Conservation (phyloP, 2,329 filamentous ascomycete genomes). For the Penicillium sp. region DNA sequence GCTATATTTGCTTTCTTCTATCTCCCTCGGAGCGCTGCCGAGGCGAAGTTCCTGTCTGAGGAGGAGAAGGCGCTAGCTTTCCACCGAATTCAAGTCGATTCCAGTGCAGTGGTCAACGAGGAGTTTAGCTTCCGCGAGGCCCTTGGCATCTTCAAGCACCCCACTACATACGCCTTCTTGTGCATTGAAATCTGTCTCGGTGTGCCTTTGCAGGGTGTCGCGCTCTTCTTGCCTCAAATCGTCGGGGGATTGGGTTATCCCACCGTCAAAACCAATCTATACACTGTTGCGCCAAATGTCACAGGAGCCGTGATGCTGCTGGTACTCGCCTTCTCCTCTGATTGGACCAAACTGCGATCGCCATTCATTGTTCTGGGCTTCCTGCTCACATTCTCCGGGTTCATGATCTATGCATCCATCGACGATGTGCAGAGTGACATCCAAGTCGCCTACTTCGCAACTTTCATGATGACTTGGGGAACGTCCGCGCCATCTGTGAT, state of each 20-base stretch:
- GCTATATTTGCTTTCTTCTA: conserved; percentile 67
- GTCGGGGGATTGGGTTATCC: conserved; percentile 53
- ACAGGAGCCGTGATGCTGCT: conserved; percentile 71
- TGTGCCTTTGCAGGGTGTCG: conserved; percentile 58
- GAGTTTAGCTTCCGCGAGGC: conserved; percentile 55
- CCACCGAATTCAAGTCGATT: conserved; percentile 73
- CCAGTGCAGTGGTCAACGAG: conserved; percentile 63
- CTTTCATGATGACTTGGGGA: conserved; percentile 82
- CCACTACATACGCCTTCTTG: conserved; percentile 56
- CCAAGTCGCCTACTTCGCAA: conserved; percentile 71
- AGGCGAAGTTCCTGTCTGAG: conserved; percentile 64
- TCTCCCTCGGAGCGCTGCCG: conserved; percentile 63
- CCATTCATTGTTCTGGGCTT: conserved; percentile 75
- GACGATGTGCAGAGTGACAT: conserved; percentile 60
- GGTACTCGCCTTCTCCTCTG: conserved; percentile 69
- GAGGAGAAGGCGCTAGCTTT: conserved; percentile 69
- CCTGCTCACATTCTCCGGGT: conserved; percentile 71
- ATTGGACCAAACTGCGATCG: conserved; percentile 65
- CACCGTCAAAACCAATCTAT: conserved; percentile 71
- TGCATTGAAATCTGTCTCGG: conserved; percentile 60
- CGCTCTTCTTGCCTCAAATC: conserved; percentile 61
- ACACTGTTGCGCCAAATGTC: conserved; percentile 78
- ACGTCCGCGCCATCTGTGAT: conserved; percentile 73
- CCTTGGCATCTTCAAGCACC: conserved; percentile 54
- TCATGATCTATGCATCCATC: conserved; percentile 75